These are phyloP conservation scores for Diplodia intermedia DNA, from an alignment of 2,329 filamentous ascomycete species.

Conservation along the genomic window DNA sequence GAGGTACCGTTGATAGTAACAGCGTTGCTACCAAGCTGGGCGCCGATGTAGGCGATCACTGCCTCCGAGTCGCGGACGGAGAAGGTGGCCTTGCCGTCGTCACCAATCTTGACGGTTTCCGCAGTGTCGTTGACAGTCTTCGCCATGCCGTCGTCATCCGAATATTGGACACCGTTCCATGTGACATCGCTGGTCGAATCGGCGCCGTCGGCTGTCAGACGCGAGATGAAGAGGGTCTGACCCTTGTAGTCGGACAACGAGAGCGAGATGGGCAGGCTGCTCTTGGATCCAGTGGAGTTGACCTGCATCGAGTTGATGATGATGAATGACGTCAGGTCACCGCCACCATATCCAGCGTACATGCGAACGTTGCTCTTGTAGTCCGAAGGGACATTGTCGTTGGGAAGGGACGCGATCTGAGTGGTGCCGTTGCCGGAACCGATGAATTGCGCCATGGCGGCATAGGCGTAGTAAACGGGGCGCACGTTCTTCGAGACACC, in stretches of 20 bases:
- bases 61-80: constrained; percentile 54
- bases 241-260: constrained; percentile 51
- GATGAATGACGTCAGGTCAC: constrained; percentile 51
- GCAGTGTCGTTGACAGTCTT: constrained; percentile 45
- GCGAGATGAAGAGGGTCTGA: constrained; percentile 55
- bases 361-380: constrained; percentile 54
- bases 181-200: constrained; percentile 53
- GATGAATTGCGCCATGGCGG: constrained; percentile 59
- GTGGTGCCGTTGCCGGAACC: constrained; percentile 56
- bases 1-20: constrained; percentile 36
- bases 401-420: constrained; percentile 49
- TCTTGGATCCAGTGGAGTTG: constrained; percentile 51
- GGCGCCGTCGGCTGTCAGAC: constrained; percentile 56
- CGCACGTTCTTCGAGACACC: constrained; percentile 48
- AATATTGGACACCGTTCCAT: constrained; percentile 57
- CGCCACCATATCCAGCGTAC: constrained; percentile 56
- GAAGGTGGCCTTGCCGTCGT: constrained; percentile 46
- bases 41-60: constrained; percentile 55
- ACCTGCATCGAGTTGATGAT: constrained; percentile 56
- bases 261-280: constrained; percentile 51
- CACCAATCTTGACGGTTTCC: constrained; percentile 43
- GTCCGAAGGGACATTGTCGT: constrained; percentile 41
- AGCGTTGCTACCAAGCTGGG: constrained; percentile 44
- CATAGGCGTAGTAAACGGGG: constrained; percentile 59
- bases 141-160: constrained; percentile 51